These are phyloP conservation scores for Ramularia endophylla DNA, from an alignment of 2,329 filamentous ascomycete species.

Conservation along the genomic window DNA sequence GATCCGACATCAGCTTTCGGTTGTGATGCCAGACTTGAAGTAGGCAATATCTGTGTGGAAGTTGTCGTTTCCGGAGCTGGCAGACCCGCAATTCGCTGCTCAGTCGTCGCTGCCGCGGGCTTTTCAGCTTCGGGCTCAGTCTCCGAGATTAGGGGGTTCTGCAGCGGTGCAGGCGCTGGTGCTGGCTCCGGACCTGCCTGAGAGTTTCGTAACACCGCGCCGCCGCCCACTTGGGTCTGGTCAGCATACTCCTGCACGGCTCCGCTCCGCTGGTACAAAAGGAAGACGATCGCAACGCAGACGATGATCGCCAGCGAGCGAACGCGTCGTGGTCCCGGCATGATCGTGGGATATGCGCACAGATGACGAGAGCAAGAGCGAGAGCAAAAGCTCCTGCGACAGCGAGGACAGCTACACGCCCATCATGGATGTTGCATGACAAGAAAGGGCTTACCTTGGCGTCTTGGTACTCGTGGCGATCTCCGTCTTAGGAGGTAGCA, in stretches of 20 bases:
- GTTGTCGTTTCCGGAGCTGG: neutral
- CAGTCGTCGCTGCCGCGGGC: neutral
- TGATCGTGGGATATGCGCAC: slow-evolving; percentile 3
- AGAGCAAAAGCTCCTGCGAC: neutral
- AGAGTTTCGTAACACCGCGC: slow-evolving; percentile 13
- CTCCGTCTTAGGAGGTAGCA: too few relatives aligned
- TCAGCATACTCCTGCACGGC: slow-evolving; percentile 11
- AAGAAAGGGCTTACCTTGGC: too few relatives aligned
- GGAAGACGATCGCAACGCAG: slow-evolving; percentile 21
- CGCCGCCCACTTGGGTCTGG: slow-evolving; percentile 16
- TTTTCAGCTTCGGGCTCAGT: neutral
- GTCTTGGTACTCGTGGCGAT: too few relatives aligned
- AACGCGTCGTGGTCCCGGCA: slow-evolving; percentile 22
- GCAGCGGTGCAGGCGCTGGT: neutral
- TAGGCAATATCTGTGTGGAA: neutral
- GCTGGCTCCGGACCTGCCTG: slow-evolving; percentile 5
- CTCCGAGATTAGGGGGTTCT: neutral
- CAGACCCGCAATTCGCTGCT: neutral
- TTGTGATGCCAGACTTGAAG: neutral
- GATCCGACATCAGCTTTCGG: neutral
- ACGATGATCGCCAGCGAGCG: slow-evolving; percentile 21
- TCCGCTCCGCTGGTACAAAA: slow-evolving; percentile 21
- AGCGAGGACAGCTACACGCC: too few relatives aligned
- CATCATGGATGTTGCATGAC: neutral
- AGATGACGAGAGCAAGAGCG: neutral